Evolutionary conservation across 2,329 filamentous ascomycete species (phyloP).

Genomic region (Scytalidium lignicola): DNA sequence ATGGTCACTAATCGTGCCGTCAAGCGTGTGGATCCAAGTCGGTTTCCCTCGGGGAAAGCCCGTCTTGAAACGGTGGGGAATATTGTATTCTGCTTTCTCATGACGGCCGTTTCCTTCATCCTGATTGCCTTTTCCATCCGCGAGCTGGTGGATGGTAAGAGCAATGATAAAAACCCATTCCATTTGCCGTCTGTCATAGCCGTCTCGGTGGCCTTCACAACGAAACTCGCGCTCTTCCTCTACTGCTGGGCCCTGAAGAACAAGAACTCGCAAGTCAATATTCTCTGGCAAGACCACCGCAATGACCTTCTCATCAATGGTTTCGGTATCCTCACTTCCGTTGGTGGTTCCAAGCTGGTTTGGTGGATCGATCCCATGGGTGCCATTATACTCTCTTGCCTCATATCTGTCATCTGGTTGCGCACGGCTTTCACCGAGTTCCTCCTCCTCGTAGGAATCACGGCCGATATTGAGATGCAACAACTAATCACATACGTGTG

Average conservation of each 20-base stretch:
- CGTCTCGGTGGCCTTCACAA: constrained; percentile 75
- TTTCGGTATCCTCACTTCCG: constrained; percentile 82
- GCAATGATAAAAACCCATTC: constrained; percentile 55
- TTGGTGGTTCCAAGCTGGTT: constrained; percentile 80
- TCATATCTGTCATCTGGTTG: constrained; percentile 79
- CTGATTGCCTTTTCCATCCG: constrained; percentile 82
- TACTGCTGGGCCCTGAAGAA: constrained; percentile 92
- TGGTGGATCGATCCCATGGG: constrained; percentile 98
- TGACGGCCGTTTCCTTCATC: constrained; percentile 87
- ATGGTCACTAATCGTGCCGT: constrained; percentile 86
- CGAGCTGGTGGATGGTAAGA: constrained; percentile 54
- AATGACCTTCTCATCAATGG: constrained; percentile 98
- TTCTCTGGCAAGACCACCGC: constrained; percentile 94
- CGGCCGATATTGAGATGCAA: constrained; percentile 77
- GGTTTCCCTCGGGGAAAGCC: constrained; percentile 88
- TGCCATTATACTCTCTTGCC: constrained; percentile 72
- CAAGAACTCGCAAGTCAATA: constrained; percentile 85
- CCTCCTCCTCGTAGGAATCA: constrained; percentile 82
- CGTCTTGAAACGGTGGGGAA: constrained; percentile 94
- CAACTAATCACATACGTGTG: constrained; percentile 95
- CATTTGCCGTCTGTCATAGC: constrained; percentile 80
- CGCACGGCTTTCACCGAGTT: constrained; percentile 86
- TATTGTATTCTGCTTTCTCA: constrained; percentile 93
- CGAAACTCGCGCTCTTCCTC: constrained; percentile 77
- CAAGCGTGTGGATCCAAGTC: constrained; percentile 75